Evolutionary conservation across 345 rosid genomes (phyloP).

Genomic region (Moricandia moricandioides): DNA sequence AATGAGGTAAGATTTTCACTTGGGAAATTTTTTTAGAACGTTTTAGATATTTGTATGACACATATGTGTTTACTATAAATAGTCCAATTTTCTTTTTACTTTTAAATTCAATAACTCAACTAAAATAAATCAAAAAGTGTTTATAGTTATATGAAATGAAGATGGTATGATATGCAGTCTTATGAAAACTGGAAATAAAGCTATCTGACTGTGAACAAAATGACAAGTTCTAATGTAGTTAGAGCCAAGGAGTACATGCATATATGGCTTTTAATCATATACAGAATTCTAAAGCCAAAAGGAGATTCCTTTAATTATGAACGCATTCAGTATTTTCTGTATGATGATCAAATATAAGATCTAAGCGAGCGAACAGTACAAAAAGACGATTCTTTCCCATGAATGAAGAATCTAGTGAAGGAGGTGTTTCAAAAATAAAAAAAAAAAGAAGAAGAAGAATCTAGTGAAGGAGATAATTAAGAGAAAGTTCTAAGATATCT

Average conservation of each 20-base stretch:
- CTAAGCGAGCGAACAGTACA: not conserved
- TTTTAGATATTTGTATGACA: too few species aligned
- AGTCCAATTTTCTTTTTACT: too few species aligned
- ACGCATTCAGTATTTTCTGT: not conserved
- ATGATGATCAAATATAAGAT: slow-evolving; percentile 19
- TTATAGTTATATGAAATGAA: too few species aligned
- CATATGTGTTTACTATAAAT: too few species aligned
- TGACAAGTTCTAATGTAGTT: not conserved
- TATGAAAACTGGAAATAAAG: not conserved
- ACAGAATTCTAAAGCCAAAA: not conserved
- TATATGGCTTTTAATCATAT: slow-evolving; percentile 1
- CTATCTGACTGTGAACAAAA: not conserved
- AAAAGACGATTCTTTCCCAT: slow-evolving; percentile 6
- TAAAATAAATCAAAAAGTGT: too few species aligned
- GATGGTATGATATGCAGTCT: not conserved
- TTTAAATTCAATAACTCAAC: too few species aligned
- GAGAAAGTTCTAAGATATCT: slow-evolving; percentile 26
- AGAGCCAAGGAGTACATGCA: not conserved
- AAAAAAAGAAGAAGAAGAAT: too few species aligned
- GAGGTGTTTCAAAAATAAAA: too few species aligned
- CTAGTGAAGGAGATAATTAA: slow-evolving; percentile 20
- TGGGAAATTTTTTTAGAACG: too few species aligned
- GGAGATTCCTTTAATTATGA: not conserved
- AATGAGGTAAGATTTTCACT: too few species aligned
- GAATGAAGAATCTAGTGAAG: slow-evolving; percentile 32